A percentile compares a stretch with the other conserved stretches of the same genome.
phyloP scores from a whole-genome alignment of 768 basidiomycete species.

The Hericium alpestre region DNA sequence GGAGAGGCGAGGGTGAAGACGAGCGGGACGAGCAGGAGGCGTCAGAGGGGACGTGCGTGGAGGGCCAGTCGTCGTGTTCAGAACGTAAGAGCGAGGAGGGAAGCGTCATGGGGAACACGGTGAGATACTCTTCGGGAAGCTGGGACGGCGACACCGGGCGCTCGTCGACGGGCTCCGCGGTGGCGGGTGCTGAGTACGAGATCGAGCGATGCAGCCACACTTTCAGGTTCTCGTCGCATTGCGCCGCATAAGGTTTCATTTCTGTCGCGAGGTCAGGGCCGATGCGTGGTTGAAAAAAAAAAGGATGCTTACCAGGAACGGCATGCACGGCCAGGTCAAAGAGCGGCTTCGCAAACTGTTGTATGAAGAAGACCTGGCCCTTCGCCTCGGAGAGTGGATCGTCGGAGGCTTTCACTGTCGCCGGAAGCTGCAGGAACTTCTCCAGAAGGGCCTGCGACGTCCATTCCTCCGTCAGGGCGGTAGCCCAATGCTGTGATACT shows the following conservation, averaged over 20 bases:
- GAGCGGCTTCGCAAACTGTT: constrained; percentile 71
- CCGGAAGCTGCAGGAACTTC: constrained; percentile 59
- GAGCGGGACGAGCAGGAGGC: constrained; percentile 13
- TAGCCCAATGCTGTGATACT: constrained; percentile 91
- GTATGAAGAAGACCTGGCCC: constrained; percentile 85
- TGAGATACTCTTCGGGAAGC: constrained; percentile 34
- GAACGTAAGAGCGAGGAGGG: constrained; percentile 27
- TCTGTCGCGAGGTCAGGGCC: constrained; percentile 28
- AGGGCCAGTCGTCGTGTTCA: constrained; percentile 18
- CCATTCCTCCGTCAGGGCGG: constrained; percentile 86
- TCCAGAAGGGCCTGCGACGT: constrained; percentile 81
- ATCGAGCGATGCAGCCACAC: constrained; percentile 52
- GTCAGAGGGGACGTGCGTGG: constrained; percentile 8
- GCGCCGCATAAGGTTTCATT: constrained; percentile 53
- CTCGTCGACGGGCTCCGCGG: constrained; percentile 9
- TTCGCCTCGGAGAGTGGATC: constrained; percentile 56
- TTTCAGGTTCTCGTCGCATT: constrained; percentile 59
- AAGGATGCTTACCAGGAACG: constrained; percentile 53
- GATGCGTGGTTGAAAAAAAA: neutral
- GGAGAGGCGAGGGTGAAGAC: constrained; percentile 10
- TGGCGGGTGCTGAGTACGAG: constrained; percentile 23
- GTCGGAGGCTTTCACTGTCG: constrained; percentile 37
- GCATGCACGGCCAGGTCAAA: constrained; percentile 64
- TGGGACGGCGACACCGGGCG: constrained; percentile 19
- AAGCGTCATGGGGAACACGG: constrained; percentile 48